phyloP scores from a whole-genome alignment of 2,329 filamentous ascomycete genomes.

The Mycosphaerella arachidis region DNA sequence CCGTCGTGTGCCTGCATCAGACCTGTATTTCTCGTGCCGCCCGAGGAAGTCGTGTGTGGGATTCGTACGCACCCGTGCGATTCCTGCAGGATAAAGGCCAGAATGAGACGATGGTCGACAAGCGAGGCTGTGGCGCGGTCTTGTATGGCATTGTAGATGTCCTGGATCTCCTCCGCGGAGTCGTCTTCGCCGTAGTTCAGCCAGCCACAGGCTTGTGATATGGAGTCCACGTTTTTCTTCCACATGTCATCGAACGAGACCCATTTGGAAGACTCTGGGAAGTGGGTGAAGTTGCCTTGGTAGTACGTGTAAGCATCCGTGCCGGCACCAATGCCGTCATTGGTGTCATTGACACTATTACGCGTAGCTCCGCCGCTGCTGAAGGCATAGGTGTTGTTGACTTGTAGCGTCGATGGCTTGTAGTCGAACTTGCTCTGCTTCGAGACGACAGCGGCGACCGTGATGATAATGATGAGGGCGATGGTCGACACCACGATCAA shows the following conservation, averaged over 20 bases:
- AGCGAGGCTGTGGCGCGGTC: slow-evolving; percentile 15
- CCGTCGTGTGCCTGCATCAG: slow-evolving; percentile 16
- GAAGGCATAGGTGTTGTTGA: slow-evolving; percentile 30
- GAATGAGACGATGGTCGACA: slow-evolving; percentile 17
- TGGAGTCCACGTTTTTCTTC: slow-evolving; percentile 30
- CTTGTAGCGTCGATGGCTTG: slow-evolving; percentile 26
- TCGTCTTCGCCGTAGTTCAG: slow-evolving; percentile 32
- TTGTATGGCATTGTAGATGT: slow-evolving; percentile 20
- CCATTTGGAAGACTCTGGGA: slow-evolving; percentile 20
- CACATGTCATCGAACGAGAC: slow-evolving; percentile 33
- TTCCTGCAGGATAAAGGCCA: slow-evolving; percentile 16
- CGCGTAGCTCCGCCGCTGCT: slow-evolving; percentile 27
- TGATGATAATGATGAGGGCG: slow-evolving; percentile 18
- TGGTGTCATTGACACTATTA: slow-evolving; percentile 24
- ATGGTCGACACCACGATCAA: slow-evolving; percentile 17
- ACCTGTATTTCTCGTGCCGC: slow-evolving; percentile 13
- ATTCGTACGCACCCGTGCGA: slow-evolving; percentile 15
- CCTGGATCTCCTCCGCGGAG: slow-evolving; percentile 9
- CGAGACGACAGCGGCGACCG: slow-evolving; percentile 25
- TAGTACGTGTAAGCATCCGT: slow-evolving; percentile 31
- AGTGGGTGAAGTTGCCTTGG: slow-evolving; percentile 22
- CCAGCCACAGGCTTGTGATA: slow-evolving; percentile 33
- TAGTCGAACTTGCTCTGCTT: slow-evolving; percentile 24
- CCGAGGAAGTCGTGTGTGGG: slow-evolving; percentile 9
- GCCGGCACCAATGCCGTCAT: slow-evolving; percentile 24